phyloP scores from a whole-genome alignment of 2,329 filamentous ascomycete genomes.

The Cryphonectria nitschkei region DNA sequence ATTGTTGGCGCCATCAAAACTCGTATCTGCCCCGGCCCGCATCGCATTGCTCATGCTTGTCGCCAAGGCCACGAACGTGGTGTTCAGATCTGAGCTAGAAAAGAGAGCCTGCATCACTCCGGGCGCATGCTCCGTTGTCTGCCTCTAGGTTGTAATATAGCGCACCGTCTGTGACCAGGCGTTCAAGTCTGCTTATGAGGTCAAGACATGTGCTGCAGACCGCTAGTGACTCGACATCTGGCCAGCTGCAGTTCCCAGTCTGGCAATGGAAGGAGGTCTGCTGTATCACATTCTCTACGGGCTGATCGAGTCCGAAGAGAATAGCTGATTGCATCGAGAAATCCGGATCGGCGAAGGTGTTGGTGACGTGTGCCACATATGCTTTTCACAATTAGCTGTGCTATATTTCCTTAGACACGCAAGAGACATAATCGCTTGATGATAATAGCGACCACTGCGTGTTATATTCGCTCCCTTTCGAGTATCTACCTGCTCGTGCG shows the following conservation, averaged over 20 bases:
- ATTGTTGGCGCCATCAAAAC: background rate
- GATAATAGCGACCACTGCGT: background rate
- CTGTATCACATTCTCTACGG: constrained; percentile 5
- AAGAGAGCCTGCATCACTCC: constrained; percentile 15
- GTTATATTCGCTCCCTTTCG: constrained; percentile 10
- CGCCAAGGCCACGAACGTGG: constrained; percentile 17
- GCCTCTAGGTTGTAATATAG: background rate
- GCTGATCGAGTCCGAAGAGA: constrained; percentile 16
- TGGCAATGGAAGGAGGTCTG: constrained; percentile 16
- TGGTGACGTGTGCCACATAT: background rate
- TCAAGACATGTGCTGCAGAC: constrained; percentile 19
- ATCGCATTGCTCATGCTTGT: constrained; percentile 22
- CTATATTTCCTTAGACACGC: no score
- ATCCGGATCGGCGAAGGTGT: constrained; percentile 5
- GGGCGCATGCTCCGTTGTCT: background rate
- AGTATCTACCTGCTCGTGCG: constrained; percentile 7
- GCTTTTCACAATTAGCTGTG: background rate
- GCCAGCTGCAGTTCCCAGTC: constrained; percentile 21
- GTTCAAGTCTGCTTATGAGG: constrained; percentile 3
- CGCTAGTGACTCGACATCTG: constrained; percentile 13
- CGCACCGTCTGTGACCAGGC: constrained; percentile 3
- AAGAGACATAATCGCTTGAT: background rate
- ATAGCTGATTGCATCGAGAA: constrained; percentile 23
- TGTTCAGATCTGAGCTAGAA: constrained; percentile 13
- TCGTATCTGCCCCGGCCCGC: background rate